Conservation (phyloP, 495 filamentous ascomycete species). For the Hyaloscypha bicolor region DNA sequence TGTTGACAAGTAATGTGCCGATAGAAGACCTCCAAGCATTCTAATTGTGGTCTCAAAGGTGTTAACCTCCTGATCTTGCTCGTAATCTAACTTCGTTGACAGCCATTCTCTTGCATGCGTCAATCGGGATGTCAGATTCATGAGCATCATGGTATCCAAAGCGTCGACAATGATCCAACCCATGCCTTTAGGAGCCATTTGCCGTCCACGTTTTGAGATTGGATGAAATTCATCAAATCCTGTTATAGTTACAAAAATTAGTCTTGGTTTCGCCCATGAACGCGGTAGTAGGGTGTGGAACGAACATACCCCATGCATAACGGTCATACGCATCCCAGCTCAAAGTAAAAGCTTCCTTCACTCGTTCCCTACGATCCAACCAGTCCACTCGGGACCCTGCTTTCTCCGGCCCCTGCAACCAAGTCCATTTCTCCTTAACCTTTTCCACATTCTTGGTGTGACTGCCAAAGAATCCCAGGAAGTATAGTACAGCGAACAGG, state of each 20-base stretch:
- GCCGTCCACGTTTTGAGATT: conserved; percentile 70
- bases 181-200: conserved; percentile 82
- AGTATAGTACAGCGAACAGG: conserved; percentile 56
- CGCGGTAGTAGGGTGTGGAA: background rate
- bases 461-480: conserved; percentile 54
- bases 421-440: conserved; percentile 42
- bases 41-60: conserved; percentile 99
- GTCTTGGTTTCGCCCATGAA: background rate
- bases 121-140: conserved; percentile 92
- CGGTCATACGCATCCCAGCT: conserved; percentile 94
- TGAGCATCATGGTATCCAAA: conserved; percentile 94
- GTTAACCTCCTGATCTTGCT: conserved; percentile 93
- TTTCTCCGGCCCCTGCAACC: conserved; percentile 42
- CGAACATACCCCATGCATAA: conserved; percentile 85
- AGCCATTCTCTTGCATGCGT: conserved; percentile 90
- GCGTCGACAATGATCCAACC: conserved; percentile 99
- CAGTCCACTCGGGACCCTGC: conserved; percentile 59
- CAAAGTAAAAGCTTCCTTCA: conserved; percentile 85
- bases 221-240: conserved; percentile 87
- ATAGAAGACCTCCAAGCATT: conserved; percentile 93
- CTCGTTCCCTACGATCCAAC: conserved; percentile 74
- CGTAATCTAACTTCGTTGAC: conserved; percentile 75
- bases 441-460: conserved; percentile 35
- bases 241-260: conserved; percentile 35
- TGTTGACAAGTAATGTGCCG: conserved; percentile 89